A percentile compares a stretch with the other conserved stretches of the same genome.
These are phyloP conservation scores for Claviceps sp. DNA, from an alignment of 2,329 filamentous ascomycete genomes.

Conservation along the genomic window DNA sequence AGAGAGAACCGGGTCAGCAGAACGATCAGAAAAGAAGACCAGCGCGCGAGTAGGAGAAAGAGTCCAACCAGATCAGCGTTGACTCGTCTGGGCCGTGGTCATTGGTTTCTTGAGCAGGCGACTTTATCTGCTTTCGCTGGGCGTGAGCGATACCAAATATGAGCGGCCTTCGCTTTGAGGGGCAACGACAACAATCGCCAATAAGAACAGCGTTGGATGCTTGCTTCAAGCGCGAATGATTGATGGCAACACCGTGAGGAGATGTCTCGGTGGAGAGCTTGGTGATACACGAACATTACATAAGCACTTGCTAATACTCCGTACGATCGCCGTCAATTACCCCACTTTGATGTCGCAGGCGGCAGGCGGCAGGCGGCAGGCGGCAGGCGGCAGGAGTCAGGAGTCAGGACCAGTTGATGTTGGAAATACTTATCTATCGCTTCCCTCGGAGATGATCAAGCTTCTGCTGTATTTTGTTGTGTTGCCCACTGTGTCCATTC, in stretches of 20 bases:
- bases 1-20: constrained; percentile 21
- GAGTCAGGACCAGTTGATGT: too few relatives aligned
- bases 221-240: background rate
- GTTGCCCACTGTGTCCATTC: too few relatives aligned
- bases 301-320: background rate
- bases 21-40: constrained; percentile 14
- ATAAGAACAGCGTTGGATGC: background rate
- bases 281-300: background rate
- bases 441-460: too few relatives aligned
- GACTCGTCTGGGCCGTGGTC: constrained; percentile 22
- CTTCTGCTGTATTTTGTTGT: too few relatives aligned
- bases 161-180: background rate
- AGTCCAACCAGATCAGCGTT: constrained; percentile 30
- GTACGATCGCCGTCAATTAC: background rate
- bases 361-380: too few relatives aligned
- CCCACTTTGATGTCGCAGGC: background rate
- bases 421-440: too few relatives aligned
- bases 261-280: constrained; percentile 1
- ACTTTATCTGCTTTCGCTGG: background rate
- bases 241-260: background rate
- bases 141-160: constrained; percentile 1
- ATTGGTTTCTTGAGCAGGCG: constrained; percentile 7
- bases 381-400: too few relatives aligned
- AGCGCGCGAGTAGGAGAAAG: constrained; percentile 21
- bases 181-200: background rate